Base-by-base conservation (phyloP, 2,329 filamentous ascomycete genomes). In the Hortaea werneckii region DNA sequence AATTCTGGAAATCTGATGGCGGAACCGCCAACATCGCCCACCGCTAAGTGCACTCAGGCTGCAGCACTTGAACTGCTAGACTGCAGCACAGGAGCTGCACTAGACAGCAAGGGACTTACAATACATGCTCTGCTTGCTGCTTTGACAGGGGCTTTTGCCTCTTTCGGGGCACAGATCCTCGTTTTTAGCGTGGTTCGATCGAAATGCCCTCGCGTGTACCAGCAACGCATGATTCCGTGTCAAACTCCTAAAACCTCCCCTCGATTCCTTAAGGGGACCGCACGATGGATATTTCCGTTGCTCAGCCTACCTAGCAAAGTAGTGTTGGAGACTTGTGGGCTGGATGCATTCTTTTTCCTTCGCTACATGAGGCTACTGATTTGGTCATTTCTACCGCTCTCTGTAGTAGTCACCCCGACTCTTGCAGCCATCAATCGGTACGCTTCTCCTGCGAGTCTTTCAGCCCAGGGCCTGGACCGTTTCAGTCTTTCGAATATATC, bases 331-430 rank as follows among this genome's bases (percentile, higher is more conserved):
- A 94, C 95, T 66, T 95, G 90, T 56, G 92, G 92, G 12, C 77
- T 98, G 7, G 92, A 98, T 63, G 88, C 90, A 59, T 98, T 95
- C 68, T 95, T 96, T 71, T 98, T 98, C 65, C 75, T 98, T 1
- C 85, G 94, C 51, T 98, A 95, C 60, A 77, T 89, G 27, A 80
- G 83, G 50, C 84, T 86, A 58, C 78, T 96, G 5, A 76, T 96
- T 38, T 82, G 94, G 61, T 94, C 98, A 51, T 96, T 98, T 62
- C 69, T 94, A 35, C 88, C 92, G 1, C 80, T 95, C 46, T 80
- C 85, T 8, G 55, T 79, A 26, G 60, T 95, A 42, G 82, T 94
- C 28, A 72, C 95, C 44, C 92, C 92, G 0, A 83, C 95, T 20
- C 71, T 98, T 38, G 69, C 96, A 2, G 89, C 92, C 0, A 65